Evolutionary conservation across 2,329 filamentous ascomycete species (phyloP).

Genomic region (Hansfordia pulvinata): DNA sequence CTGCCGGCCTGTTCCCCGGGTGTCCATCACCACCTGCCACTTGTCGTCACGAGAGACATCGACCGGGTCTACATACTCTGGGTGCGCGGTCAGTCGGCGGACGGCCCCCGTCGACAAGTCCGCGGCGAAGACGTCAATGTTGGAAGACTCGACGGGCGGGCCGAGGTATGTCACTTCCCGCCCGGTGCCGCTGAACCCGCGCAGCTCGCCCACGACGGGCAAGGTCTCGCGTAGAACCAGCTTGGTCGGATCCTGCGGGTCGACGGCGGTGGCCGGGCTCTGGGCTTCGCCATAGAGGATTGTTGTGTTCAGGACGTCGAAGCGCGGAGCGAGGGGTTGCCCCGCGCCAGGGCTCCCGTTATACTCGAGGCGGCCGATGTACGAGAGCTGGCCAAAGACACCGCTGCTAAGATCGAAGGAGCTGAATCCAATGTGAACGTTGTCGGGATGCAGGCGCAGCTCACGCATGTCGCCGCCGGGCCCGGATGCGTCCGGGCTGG

Average conservation of each 20-base stretch:
- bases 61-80: constrained; percentile 28
- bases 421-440: constrained; percentile 27
- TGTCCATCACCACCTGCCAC: constrained; percentile 29
- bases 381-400: constrained; percentile 14
- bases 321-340: constrained; percentile 15
- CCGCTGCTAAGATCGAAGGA: constrained; percentile 15
- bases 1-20: constrained; percentile 23
- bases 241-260: constrained; percentile 14
- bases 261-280: constrained; percentile 8
- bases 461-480: constrained; percentile 22
- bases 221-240: too few species aligned
- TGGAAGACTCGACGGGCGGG: constrained; percentile 22
- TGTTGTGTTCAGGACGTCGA: constrained; percentile 25
- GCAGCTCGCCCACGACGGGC: constrained; percentile 26
- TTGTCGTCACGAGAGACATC: constrained; percentile 25
- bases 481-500: constrained; percentile 15
- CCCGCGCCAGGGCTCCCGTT: constrained; percentile 19
- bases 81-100: constrained; percentile 26
- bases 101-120: constrained; percentile 24
- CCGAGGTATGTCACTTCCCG: constrained; percentile 27
- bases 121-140: constrained; percentile 28
- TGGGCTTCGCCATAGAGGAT: constrained; percentile 14
- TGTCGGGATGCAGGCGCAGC: constrained; percentile 29
- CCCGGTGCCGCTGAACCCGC: constrained; percentile 27
- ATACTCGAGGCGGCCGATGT: constrained; percentile 24